These are phyloP conservation scores for Moesziomyces globuligerus DNA, from an alignment of 1,284 basidiomycete genomes.

Conservation along the genomic window DNA sequence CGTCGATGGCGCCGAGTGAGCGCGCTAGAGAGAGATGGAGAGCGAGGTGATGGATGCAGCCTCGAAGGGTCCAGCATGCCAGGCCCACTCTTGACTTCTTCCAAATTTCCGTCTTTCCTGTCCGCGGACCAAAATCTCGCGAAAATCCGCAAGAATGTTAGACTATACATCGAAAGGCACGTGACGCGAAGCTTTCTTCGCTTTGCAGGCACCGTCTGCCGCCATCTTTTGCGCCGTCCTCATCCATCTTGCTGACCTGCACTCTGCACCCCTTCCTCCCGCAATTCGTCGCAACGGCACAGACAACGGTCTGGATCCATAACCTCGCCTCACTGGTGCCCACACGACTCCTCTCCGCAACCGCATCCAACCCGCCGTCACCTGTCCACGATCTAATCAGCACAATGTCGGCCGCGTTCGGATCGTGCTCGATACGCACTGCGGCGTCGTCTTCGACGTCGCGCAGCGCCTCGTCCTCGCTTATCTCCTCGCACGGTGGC, in stretches of 20 bases:
- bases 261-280: not conserved
- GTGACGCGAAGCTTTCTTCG: conserved; percentile 23
- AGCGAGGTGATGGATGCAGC: not conserved
- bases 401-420: not conserved
- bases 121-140: conserved; percentile 5
- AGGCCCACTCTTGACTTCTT: too few relatives aligned
- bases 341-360: too few relatives aligned
- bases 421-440: not conserved
- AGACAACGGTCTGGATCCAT: too few relatives aligned
- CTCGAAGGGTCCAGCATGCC: not conserved
- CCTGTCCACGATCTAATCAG: too few relatives aligned
- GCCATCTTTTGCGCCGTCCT: not conserved
- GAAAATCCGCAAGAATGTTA: not conserved
- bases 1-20: too few relatives aligned
- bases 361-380: too few relatives aligned
- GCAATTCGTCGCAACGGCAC: too few relatives aligned
- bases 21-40: too few relatives aligned
- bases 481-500: not conserved
- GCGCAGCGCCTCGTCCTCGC: conserved; percentile 9
- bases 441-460: conserved; percentile 16
- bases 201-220: conserved; percentile 2
- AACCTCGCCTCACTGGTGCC: too few relatives aligned
- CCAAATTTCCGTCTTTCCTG: conserved; percentile 1
- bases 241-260: not conserved
- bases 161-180: not conserved